Percentiles rank a stretch among this genome's conserved stretches.
Evolutionary conservation across 1,284 basidiomycete species (phyloP).

Genomic region (Leccinum insigne): DNA sequence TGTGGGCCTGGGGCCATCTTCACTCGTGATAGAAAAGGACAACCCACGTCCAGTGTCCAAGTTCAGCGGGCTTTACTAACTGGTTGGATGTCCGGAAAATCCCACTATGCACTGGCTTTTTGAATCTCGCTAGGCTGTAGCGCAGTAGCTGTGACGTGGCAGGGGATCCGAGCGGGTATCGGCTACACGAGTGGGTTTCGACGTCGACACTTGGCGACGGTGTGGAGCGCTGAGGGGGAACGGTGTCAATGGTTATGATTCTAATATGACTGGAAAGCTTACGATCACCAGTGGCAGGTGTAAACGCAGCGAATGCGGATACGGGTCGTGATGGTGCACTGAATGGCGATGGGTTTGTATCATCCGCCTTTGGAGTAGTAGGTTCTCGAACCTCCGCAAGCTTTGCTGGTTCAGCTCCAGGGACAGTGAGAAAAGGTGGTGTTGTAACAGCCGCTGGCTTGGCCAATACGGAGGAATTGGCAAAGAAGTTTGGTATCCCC

Average conservation of each 20-base stretch:
- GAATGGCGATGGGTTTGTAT: constrained; percentile 19
- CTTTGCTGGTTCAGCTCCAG: constrained; percentile 15
- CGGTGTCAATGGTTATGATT: not conserved
- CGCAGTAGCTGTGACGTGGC: not conserved
- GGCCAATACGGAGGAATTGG: constrained; percentile 36
- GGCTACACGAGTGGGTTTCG: not conserved
- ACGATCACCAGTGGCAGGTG: constrained; percentile 8
- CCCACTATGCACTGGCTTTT: not conserved
- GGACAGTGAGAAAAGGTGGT: constrained; percentile 6
- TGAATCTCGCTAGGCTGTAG: not conserved
- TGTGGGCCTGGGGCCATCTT: too few relatives aligned
- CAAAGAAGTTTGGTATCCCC: constrained; percentile 53
- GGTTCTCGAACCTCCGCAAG: constrained; percentile 16
- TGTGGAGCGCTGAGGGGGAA: not conserved
- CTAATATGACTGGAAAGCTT: not conserved
- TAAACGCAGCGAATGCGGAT: constrained; percentile 13
- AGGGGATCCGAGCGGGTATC: not conserved
- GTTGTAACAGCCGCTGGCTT: constrained; percentile 25
- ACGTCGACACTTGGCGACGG: not conserved
- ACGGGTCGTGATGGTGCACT: constrained; percentile 14
- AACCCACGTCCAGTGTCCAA: not conserved
- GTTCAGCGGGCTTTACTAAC: not conserved
- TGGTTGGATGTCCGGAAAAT: not conserved
- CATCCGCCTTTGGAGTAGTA: constrained; percentile 8
- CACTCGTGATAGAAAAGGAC: not conserved